phyloP scores from a whole-genome alignment of 1,284 basidiomycete genomes.

The Neolentinus lepideus region DNA sequence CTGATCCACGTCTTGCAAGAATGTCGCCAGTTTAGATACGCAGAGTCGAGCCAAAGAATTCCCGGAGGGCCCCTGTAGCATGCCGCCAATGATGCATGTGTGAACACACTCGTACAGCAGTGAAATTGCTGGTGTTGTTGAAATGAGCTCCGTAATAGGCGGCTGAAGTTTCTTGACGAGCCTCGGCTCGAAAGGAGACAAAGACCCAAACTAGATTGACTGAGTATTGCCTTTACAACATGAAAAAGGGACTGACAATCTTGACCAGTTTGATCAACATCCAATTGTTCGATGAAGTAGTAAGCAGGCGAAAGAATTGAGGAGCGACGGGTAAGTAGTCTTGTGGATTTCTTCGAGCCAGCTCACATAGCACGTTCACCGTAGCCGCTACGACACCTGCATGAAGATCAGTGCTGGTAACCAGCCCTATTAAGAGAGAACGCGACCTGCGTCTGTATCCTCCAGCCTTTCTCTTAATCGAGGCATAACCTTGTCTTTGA shows the following conservation, averaged over 20 bases:
- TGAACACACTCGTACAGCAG: slow-evolving; percentile 97
- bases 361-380: slow-evolving; percentile 92
- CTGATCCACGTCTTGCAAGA: slow-evolving; percentile 91
- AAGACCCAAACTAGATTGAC: slow-evolving; percentile 70
- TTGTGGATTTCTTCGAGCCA: slow-evolving; percentile 72
- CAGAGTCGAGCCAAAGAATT: slow-evolving; percentile 82
- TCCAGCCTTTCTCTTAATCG: slow-evolving; percentile 80
- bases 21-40: slow-evolving; percentile 89
- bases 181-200: slow-evolving; percentile 89
- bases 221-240: slow-evolving; percentile 6
- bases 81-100: slow-evolving; percentile 95
- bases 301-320: slow-evolving; percentile 91
- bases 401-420: slow-evolving; percentile 4
- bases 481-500: slow-evolving; percentile 55
- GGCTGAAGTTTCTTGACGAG: slow-evolving; percentile 91
- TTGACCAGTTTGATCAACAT: slow-evolving; percentile 99
- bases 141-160: slow-evolving; percentile 92
- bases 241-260: slow-evolving; percentile 46
- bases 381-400: slow-evolving; percentile 88
- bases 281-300: slow-evolving; percentile 96
- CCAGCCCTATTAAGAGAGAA: neutral
- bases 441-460: slow-evolving; percentile 73
- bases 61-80: slow-evolving; percentile 82
- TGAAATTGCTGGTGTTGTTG: slow-evolving; percentile 93
- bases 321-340: slow-evolving; percentile 86